Evolutionary conservation across 2,329 filamentous ascomycete species (phyloP).

Genomic region (Sporothrix inflata): DNA sequence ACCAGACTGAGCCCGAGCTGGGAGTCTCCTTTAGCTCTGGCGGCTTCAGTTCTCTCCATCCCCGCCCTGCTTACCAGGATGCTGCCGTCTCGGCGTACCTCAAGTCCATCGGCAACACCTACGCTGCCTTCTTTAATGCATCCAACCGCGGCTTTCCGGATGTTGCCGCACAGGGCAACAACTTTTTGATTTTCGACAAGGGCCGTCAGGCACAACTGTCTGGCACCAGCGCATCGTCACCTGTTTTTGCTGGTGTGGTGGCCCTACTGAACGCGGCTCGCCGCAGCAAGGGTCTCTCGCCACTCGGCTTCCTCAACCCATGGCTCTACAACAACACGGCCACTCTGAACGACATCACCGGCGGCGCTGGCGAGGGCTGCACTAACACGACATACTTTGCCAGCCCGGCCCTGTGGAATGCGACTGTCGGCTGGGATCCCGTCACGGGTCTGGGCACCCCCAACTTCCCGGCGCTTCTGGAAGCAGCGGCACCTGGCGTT

Average conservation of each 20-base stretch:
- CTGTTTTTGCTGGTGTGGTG: conserved; percentile 48
- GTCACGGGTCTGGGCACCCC: conserved; percentile 41
- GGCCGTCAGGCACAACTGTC: conserved; percentile 30
- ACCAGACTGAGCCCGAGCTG: conserved; percentile 40
- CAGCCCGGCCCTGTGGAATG: conserved; percentile 38
- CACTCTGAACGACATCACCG: conserved; percentile 39
- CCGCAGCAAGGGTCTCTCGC: conserved; percentile 41
- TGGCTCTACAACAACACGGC: conserved; percentile 42
- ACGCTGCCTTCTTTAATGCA: conserved; percentile 50
- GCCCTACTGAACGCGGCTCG: conserved; percentile 50
- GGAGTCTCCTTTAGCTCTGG: conserved; percentile 43
- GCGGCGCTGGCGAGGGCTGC: conserved; percentile 37
- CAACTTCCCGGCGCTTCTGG: conserved; percentile 32
- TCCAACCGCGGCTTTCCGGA: conserved; percentile 53
- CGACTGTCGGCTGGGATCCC: conserved; percentile 42
- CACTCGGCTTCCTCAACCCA: conserved; percentile 52
- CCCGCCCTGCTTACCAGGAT: conserved; percentile 48
- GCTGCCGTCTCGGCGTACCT: conserved; percentile 46
- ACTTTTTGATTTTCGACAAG: conserved; percentile 38
- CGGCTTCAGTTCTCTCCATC: conserved; percentile 54
- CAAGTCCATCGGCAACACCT: conserved; percentile 46
- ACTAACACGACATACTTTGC: conserved; percentile 28
- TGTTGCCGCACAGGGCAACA: conserved; percentile 57
- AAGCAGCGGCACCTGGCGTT: conserved; percentile 30
- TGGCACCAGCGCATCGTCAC: conserved; percentile 46